Conservation (phyloP, 2,329 filamentous ascomycete species). For the Colletotrichum liriopes region DNA sequence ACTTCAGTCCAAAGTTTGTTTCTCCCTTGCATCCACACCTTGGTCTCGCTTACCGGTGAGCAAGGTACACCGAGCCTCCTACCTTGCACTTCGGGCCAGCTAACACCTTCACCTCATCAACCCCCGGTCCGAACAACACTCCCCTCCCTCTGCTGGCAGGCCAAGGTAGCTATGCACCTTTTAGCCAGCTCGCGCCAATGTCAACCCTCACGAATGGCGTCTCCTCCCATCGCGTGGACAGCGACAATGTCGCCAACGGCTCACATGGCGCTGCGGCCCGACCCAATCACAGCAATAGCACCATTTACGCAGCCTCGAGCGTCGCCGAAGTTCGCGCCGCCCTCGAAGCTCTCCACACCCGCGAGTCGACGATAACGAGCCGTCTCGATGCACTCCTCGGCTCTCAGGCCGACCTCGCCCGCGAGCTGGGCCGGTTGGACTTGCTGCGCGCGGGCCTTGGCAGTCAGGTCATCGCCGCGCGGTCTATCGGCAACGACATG, state of each 20-base stretch:
- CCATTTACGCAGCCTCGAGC: constrained; percentile 79
- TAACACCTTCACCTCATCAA: constrained; percentile 40
- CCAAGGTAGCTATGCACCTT: constrained; percentile 60
- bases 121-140: constrained; percentile 39
- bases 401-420: constrained; percentile 88
- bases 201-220: constrained; percentile 63
- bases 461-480: constrained; percentile 86
- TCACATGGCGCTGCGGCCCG: constrained; percentile 37
- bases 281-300: constrained; percentile 34
- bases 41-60: constrained; percentile 42
- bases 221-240: constrained; percentile 51
- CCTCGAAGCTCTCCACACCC: constrained; percentile 81
- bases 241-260: constrained; percentile 49
- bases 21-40: constrained; percentile 40
- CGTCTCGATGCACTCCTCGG: constrained; percentile 84
- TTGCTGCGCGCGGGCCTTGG: constrained; percentile 90
- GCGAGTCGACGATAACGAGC: constrained; percentile 81
- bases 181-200: constrained; percentile 61
- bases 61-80: constrained; percentile 35
- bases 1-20: constrained; percentile 23
- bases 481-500: constrained; percentile 91
- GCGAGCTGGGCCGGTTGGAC: constrained; percentile 90
- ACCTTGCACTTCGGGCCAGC: constrained; percentile 42
- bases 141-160: constrained; percentile 43
- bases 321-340: constrained; percentile 85